These are phyloP conservation scores for Astrothelium macrocarpum DNA, from an alignment of 495 filamentous ascomycete species.

Conservation along the genomic window DNA sequence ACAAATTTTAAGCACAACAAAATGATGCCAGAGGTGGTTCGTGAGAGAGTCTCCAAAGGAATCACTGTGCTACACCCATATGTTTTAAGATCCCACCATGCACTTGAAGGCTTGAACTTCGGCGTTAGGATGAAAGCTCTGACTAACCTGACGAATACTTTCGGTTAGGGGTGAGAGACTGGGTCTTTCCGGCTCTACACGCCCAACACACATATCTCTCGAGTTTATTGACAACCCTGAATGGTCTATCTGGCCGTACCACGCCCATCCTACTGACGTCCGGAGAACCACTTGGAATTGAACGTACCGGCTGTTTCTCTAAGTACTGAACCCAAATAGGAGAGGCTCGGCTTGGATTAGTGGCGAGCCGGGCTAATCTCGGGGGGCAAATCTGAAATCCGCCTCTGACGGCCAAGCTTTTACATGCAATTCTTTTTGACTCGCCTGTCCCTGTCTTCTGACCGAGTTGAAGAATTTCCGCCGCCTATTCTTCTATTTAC, in stretches of 20 bases:
- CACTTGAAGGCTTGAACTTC: too few relatives aligned
- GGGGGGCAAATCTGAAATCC: background rate
- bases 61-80: too few relatives aligned
- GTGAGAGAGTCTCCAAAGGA: too few relatives aligned
- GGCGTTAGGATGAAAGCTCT: background rate
- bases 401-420: background rate
- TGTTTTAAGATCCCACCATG: too few relatives aligned
- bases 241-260: background rate
- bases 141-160: background rate
- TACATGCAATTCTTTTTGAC: too few relatives aligned
- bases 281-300: background rate
- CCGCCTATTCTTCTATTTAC: background rate
- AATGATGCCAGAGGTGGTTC: too few relatives aligned
- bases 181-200: background rate
- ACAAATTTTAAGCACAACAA: too few relatives aligned
- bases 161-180: background rate
- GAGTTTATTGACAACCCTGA: background rate
- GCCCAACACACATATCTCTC: background rate
- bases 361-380: background rate
- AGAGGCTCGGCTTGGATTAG: too few relatives aligned
- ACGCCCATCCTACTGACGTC: background rate
- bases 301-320: background rate
- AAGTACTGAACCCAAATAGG: too few relatives aligned
- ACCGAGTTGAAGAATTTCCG: too few relatives aligned
- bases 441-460: too few relatives aligned